phyloP scores from a whole-genome alignment of 768 basidiomycete species.

The Phylloporus rhodoxanthus region DNA sequence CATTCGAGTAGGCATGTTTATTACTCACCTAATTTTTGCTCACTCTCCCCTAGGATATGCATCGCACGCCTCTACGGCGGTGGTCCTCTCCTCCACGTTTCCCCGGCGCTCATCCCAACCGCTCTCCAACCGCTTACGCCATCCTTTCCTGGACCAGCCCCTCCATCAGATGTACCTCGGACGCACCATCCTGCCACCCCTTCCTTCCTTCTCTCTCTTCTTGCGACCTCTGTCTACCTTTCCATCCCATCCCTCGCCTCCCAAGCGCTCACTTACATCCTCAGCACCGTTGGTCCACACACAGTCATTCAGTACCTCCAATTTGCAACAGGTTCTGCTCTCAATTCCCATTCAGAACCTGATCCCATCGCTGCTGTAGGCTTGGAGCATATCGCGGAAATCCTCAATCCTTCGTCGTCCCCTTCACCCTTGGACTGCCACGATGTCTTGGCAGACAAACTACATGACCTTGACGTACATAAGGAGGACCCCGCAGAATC shows the following conservation, averaged over 20 bases:
- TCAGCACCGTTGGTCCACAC: slow-evolving; percentile 71
- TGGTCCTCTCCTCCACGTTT: slow-evolving; percentile 67
- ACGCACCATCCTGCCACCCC: slow-evolving; percentile 73
- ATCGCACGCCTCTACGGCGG: slow-evolving; percentile 84
- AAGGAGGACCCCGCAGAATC: slow-evolving; percentile 36
- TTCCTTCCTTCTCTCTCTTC: slow-evolving; percentile 74
- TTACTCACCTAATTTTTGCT: slow-evolving; percentile 1
- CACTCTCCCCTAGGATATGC: slow-evolving; percentile 55
- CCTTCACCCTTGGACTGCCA: slow-evolving; percentile 11
- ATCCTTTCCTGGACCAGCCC: slow-evolving; percentile 41
- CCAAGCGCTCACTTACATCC: slow-evolving; percentile 64
- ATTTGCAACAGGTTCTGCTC: slow-evolving; percentile 73
- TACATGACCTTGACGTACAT: slow-evolving; percentile 29
- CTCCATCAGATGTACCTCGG: slow-evolving; percentile 32
- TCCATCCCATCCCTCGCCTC: slow-evolving; percentile 73
- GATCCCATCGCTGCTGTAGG: slow-evolving; percentile 64
- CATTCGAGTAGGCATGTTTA: slow-evolving; percentile 72
- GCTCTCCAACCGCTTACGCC: slow-evolving; percentile 65
- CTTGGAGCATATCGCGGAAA: slow-evolving; percentile 59
- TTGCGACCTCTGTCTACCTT: slow-evolving; percentile 83
- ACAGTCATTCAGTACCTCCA: slow-evolving; percentile 73
- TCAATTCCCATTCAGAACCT: slow-evolving; percentile 37
- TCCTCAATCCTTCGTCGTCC: slow-evolving; percentile 34
- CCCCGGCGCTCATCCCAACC: slow-evolving; percentile 60
- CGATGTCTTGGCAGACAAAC: slow-evolving; percentile 27